Conservation (phyloP, 2,329 filamentous ascomycete species). For the Ophiostoma fasciatum region DNA sequence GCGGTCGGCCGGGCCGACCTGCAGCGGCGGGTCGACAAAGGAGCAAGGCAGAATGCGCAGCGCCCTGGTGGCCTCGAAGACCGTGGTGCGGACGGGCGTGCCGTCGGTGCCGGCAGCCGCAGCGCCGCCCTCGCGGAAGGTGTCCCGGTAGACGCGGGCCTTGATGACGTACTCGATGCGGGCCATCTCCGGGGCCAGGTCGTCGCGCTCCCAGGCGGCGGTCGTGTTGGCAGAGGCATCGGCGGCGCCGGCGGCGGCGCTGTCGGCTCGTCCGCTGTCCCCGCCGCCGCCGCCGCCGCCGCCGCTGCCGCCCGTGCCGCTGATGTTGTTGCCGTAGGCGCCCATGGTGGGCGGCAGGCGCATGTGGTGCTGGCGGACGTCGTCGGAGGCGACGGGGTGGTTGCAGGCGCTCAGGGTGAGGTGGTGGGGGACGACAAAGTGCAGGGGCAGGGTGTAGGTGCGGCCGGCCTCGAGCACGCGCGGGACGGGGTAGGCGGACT, state of each 20-base stretch:
- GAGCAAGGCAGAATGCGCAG: constrained; percentile 38
- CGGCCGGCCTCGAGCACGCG: constrained; percentile 32
- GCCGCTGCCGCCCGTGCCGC: neutral
- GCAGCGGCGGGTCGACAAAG: constrained; percentile 34
- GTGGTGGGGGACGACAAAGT: constrained; percentile 43
- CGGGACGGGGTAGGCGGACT: constrained; percentile 30
- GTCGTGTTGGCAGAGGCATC: constrained; percentile 39
- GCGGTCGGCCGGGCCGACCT: constrained; percentile 26
- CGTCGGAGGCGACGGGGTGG: constrained; percentile 29
- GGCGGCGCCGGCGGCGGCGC: constrained; percentile 37
- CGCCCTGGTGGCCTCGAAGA: constrained; percentile 17
- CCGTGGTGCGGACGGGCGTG: constrained; percentile 11
- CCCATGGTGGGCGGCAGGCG: constrained; percentile 36
- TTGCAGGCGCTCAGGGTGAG: constrained; percentile 42
- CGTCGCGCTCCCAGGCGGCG: constrained; percentile 35
- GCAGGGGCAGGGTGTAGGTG: constrained; percentile 38
- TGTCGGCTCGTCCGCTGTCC: constrained; percentile 38
- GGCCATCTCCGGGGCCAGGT: constrained; percentile 40
- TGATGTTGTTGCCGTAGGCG: constrained; percentile 13
- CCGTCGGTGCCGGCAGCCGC: constrained; percentile 12
- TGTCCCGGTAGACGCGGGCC: constrained; percentile 25
- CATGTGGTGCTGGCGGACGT: constrained; percentile 36
- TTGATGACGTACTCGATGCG: constrained; percentile 37
- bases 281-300: neutral
- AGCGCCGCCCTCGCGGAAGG: neutral